Evolutionary conservation across 2,329 filamentous ascomycete species (phyloP).

Genomic region (Arthrobotrys musiformis): DNA sequence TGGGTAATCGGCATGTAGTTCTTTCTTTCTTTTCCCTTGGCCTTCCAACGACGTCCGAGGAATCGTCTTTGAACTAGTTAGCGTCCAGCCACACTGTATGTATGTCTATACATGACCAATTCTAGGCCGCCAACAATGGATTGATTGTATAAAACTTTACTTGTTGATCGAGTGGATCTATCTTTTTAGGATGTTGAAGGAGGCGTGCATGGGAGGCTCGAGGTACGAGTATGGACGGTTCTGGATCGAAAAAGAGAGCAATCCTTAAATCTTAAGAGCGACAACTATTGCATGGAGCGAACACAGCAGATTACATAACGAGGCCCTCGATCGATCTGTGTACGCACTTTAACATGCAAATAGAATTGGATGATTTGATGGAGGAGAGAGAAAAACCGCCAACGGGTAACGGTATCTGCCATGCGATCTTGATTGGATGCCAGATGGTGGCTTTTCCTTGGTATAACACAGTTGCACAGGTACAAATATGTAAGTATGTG

Average conservation of each 20-base stretch:
- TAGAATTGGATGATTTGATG: neutral
- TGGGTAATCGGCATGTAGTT: neutral
- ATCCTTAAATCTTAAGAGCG: conserved; percentile 34
- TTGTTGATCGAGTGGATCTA: too few species aligned
- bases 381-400: neutral
- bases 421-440: conserved; percentile 11
- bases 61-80: neutral
- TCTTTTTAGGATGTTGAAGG: conserved; percentile 1
- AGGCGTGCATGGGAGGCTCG: neutral
- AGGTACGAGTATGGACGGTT: conserved; percentile 12
- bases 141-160: neutral
- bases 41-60: too few species aligned
- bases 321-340: conserved; percentile 2
- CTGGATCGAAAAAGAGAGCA: neutral
- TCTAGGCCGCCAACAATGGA: conserved; percentile 8
- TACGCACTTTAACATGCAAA: neutral
- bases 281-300: conserved; percentile 34
- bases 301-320: conserved; percentile 12
- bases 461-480: neutral
- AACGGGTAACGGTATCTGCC: conserved; percentile 11
- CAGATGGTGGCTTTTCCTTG: conserved; percentile 9
- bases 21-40: neutral
- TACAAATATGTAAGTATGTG: too few species aligned
- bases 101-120: too few species aligned
- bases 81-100: conserved; percentile 13